These are phyloP conservation scores for Didymella keratinophila DNA, from an alignment of 2,329 filamentous ascomycete genomes.

Conservation along the genomic window DNA sequence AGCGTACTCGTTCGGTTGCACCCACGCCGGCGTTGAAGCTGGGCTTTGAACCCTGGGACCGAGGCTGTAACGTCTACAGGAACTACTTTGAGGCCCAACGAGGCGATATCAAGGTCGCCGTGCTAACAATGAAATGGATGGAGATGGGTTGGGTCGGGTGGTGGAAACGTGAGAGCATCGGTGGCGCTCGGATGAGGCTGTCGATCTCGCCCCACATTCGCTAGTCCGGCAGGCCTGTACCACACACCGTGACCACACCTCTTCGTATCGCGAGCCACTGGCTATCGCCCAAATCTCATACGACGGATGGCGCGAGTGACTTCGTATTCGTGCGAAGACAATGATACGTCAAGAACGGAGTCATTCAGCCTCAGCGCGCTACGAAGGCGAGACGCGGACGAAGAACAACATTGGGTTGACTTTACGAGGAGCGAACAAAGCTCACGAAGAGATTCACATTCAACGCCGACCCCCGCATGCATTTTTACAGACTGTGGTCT, in stretches of 20 bases:
- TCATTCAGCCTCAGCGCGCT: too few relatives aligned
- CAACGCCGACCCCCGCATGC: too few relatives aligned
- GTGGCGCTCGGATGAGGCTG: constrained; percentile 10
- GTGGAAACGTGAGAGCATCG: constrained; percentile 6
- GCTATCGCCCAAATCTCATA: not conserved
- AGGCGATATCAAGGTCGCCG: not conserved
- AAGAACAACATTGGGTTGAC: not conserved
- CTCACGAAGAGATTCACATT: too few relatives aligned
- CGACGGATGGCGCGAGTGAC: not conserved
- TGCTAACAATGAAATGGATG: not conserved
- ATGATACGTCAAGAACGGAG: too few relatives aligned
- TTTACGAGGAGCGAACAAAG: not conserved
- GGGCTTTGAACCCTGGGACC: not conserved
- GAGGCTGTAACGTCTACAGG: not conserved
- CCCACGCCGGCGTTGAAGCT: not conserved
- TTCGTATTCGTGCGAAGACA: not conserved
- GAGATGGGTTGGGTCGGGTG: not conserved
- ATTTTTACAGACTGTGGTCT: too few relatives aligned
- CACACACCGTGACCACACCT: constrained; percentile 9
- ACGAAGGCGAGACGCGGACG: too few relatives aligned
- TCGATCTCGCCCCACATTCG: constrained; percentile 3
- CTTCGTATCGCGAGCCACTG: not conserved
- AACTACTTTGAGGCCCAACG: not conserved
- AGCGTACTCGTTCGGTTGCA: not conserved
- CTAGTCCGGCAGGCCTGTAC: not conserved